A percentile compares a stretch with the other conserved stretches of the same genome.
Evolutionary conservation across 495 filamentous ascomycete species (phyloP).

Genomic region (Thermothielavioides terrestris): DNA sequence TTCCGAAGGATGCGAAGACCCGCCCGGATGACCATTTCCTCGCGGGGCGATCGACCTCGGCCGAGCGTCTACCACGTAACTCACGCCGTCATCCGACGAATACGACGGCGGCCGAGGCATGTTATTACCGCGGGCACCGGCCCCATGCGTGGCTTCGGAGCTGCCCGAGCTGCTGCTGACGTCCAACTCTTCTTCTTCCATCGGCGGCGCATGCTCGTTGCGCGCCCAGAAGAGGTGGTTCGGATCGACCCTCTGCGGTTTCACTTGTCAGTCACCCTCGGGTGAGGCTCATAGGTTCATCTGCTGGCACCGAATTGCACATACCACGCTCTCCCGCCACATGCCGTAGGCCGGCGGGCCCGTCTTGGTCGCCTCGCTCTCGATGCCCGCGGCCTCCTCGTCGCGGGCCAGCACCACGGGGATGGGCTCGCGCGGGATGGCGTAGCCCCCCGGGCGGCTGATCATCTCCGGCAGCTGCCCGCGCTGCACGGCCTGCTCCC

Average conservation of each 20-base stretch:
- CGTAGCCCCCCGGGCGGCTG: slow-evolving; percentile 49
- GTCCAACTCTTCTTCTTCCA: slow-evolving; percentile 12
- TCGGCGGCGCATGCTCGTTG: slow-evolving; percentile 33
- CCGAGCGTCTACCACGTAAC: slow-evolving; percentile 55
- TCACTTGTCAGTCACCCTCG: too few relatives aligned
- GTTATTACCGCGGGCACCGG: slow-evolving; percentile 10
- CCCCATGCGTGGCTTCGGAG: background rate
- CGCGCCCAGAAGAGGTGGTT: slow-evolving; percentile 73
- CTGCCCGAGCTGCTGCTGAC: background rate
- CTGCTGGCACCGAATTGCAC: slow-evolving; percentile 23
- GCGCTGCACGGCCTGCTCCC: background rate
- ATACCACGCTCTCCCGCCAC: slow-evolving; percentile 75
- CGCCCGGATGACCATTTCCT: background rate
- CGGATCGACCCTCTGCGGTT: slow-evolving; percentile 59
- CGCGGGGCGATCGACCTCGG: slow-evolving; percentile 44
- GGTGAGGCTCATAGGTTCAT: background rate
- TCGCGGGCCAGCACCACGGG: slow-evolving; percentile 53
- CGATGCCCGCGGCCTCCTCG: slow-evolving; percentile 49
- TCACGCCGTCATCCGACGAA: slow-evolving; percentile 60
- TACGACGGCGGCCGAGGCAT: slow-evolving; percentile 58
- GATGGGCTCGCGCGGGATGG: slow-evolving; percentile 54
- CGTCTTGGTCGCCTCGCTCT: slow-evolving; percentile 44
- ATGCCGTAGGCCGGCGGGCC: slow-evolving; percentile 83
- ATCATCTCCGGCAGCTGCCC: slow-evolving; percentile 30
- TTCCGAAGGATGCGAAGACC: slow-evolving; percentile 37